Evolutionary conservation across 495 filamentous ascomycete species (phyloP).

Genomic region (Hamigera avellanea): DNA sequence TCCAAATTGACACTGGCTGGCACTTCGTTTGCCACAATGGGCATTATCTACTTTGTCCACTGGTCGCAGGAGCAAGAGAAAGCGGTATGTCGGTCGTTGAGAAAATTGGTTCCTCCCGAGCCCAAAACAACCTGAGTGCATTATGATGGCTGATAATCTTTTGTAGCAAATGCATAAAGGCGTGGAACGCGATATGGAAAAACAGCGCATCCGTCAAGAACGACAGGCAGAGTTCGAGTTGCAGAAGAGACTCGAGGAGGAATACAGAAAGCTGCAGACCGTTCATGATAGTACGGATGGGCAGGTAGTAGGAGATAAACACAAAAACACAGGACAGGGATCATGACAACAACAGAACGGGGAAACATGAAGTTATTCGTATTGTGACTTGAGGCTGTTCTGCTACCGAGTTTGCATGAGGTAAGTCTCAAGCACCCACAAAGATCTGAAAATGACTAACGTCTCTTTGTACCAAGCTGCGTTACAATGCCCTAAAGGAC

Average conservation of each 20-base stretch:
- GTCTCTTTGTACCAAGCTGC: too few relatives aligned
- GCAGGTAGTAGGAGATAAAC: conserved; percentile 7
- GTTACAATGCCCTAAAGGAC: too few relatives aligned
- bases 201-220: conserved; percentile 77
- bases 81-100: conserved; percentile 47
- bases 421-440: neutral
- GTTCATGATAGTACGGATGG: conserved; percentile 33
- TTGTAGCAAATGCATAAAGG: conserved; percentile 87
- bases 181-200: conserved; percentile 89
- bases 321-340: conserved; percentile 12
- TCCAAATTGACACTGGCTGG: conserved; percentile 74
- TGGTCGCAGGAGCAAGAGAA: conserved; percentile 78
- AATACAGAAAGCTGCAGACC: conserved; percentile 79
- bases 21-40: conserved; percentile 63
- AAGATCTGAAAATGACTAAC: too few relatives aligned
- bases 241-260: conserved; percentile 73
- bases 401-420: neutral
- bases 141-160: conserved; percentile 5
- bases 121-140: neutral
- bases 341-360: conserved; percentile 5
- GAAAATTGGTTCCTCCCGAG: neutral
- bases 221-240: conserved; percentile 88
- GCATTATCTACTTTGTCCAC: conserved; percentile 80
- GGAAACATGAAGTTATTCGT: too few relatives aligned
- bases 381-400: too few relatives aligned